Evolutionary conservation across 345 rosid species (phyloP).

Genomic region (Bretschneidera sinensis): DNA sequence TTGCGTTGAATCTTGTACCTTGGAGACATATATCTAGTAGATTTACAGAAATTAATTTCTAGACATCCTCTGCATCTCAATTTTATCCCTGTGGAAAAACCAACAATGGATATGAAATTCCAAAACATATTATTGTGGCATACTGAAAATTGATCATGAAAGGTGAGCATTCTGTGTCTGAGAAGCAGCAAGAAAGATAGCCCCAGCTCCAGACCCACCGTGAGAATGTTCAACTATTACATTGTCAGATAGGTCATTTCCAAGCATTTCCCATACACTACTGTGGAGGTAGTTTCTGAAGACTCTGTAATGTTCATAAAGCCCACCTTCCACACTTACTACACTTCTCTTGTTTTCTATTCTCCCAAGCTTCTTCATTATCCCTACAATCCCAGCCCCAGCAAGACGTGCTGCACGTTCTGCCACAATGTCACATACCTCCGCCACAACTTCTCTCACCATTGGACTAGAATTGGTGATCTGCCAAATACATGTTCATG

Average conservation of each 20-base stretch:
- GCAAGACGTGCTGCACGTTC: slow-evolving; percentile 66
- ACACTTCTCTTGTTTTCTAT: slow-evolving; percentile 44
- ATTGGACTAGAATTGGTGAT: slow-evolving; percentile 34
- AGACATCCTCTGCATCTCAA: no score
- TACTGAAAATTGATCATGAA: no score
- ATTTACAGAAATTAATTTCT: no score
- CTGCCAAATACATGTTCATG: slow-evolving; percentile 26
- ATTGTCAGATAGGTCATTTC: slow-evolving; percentile 52
- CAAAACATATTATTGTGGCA: no score
- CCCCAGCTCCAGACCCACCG: slow-evolving; percentile 56
- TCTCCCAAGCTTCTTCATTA: slow-evolving; percentile 60
- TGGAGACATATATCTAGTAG: no score
- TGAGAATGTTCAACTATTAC: slow-evolving; percentile 45
- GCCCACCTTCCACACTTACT: slow-evolving; percentile 57
- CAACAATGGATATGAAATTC: no score
- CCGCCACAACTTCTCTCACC: slow-evolving; percentile 50
- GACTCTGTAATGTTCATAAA: slow-evolving; percentile 55
- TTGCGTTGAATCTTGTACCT: no score
- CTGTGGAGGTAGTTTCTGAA: slow-evolving; percentile 63
- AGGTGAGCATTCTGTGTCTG: background rate
- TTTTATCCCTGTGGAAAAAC: no score
- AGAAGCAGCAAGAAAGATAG: slow-evolving; percentile 51
- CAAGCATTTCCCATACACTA: slow-evolving; percentile 67
- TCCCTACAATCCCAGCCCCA: slow-evolving; percentile 61
- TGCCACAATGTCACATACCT: slow-evolving; percentile 58